Evolutionary conservation across 1,284 basidiomycete species (phyloP), one percentile per base, ranked within the genome.

Genomic region (Ceratobasidium sp.): DNA sequence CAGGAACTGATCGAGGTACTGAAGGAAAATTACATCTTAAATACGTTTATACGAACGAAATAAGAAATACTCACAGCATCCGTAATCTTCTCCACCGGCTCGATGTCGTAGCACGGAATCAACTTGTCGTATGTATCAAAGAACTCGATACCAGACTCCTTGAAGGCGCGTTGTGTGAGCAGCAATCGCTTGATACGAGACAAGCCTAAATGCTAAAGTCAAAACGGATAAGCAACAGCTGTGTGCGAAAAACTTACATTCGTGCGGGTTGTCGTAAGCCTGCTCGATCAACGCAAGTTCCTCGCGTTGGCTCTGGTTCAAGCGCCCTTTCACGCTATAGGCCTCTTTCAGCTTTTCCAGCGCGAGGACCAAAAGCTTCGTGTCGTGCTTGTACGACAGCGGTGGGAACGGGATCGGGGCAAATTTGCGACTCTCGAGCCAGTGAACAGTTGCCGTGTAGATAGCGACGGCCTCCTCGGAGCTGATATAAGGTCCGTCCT

Each of bases 391-490:
- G 87, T 99, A 98, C 54, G 96, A 97, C 48, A 99, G 87, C 3
- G 97, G 97, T 88, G 97, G 97, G 92, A 99, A 99, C 62, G 96
- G 96, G 82, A 98, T 99, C 0, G 97, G 97, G 6, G 96, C 80
- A 85, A 97, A 98, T 84, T 98, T 98, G 81, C 96, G 90, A 82
- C 93, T 96, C 85, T 99, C 97, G 40, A 98, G 89, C 96, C 96
- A 99, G 85, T 98, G 96, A 3, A 98, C 97, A 0, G 96, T 98
- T 20, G 96, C 95, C 0, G 96, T 97, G 85, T 98, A 98, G 83
- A 98, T 96, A 1, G 96, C 96, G n/a, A 98, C 96, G 69, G 96
- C 97, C 84, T 98, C 97, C 84, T 98, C 97, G 6, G 96, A 95
- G 81, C 94, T 97, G 84, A 99, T 96, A 84, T 98, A 98, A 15